Evolutionary conservation across 768 basidiomycete species (phyloP), one percentile per base, ranked within the genome.

Genomic region (Leucocoprinus sp.): DNA sequence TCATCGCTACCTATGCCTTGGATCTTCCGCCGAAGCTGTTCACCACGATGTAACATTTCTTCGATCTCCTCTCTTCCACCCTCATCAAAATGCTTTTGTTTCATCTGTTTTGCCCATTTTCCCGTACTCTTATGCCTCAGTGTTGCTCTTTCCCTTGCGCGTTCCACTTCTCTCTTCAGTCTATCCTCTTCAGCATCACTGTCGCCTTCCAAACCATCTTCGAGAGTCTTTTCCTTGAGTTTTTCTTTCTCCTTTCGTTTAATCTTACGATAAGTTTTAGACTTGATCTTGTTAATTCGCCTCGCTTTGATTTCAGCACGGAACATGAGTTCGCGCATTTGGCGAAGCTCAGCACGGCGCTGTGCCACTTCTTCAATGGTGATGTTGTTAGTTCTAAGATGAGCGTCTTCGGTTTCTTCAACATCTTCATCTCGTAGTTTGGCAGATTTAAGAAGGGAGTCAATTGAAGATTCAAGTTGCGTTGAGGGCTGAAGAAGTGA

Each of bases 271-370:
- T 92, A 98, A 2, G 89, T 80, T 65, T 92, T 95, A 61, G 85
- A 90, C 70, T 98, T 98, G 65, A 99, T 99, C 67, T 93, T 97
- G 17, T 84, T 78, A 14, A 95, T 71, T 14, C 93, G 79, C 57
- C 86, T 86, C 14, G 92, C 88, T 60, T 95, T 93, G 27, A 78
- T 69, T 54, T 97, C 95, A 0, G 91, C 91, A 4, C 93, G 81
- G 66, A 95, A 96, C 70, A 92, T 84, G 31, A 97, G 72, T 55
- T 96, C 93, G 15, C 95, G 84, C 78, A 90, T 89, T 58, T 80
- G 79, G 27, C 87, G 78, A 8, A 99, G 75, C 55, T 92, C 88
- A 1, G 74, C 75, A 1, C 90, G 80, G 0, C 93, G 82, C 5
- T 80, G 74, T 3, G 80, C 78, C 31, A 96, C 84, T 57, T 96